Conservation (phyloP, 2,329 filamentous ascomycete genomes). For the Calonectria honghensis region DNA sequence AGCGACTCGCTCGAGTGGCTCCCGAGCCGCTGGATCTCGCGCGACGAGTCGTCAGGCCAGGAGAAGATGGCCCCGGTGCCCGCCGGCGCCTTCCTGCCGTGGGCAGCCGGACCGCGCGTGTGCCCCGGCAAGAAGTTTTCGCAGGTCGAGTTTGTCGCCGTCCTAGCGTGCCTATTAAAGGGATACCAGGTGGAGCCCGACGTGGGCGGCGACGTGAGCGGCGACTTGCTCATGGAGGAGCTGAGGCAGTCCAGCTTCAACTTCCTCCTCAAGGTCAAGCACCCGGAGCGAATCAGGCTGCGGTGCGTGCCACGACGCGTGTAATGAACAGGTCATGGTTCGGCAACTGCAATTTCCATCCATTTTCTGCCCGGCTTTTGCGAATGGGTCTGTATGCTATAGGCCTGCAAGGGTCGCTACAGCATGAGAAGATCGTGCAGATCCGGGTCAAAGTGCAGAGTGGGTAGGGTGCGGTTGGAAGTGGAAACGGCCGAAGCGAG, state of each 20-base stretch:
- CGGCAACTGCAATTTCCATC: not conserved
- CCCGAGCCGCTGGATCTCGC: conserved; percentile 48
- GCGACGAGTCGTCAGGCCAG: conserved; percentile 29
- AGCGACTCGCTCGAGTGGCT: conserved; percentile 46
- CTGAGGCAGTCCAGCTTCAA: conserved; percentile 51
- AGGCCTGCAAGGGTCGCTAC: not conserved
- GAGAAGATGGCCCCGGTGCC: conserved; percentile 40
- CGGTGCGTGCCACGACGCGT: conserved; percentile 45
- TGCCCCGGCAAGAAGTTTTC: conserved; percentile 53
- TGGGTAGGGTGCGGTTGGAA: not conserved
- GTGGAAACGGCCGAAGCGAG: not conserved
- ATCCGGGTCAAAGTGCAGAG: not conserved
- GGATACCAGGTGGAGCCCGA: conserved; percentile 47
- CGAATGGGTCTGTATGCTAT: not conserved
- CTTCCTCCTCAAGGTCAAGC: conserved; percentile 51
- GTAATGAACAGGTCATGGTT: not conserved
- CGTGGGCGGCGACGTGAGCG: conserved; percentile 33
- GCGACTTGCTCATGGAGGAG: conserved; percentile 47
- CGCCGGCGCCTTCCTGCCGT: conserved; percentile 44
- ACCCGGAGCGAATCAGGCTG: conserved; percentile 48
- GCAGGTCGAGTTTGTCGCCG: conserved; percentile 52
- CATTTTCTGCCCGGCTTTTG: not conserved
- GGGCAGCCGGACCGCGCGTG: conserved; percentile 45
- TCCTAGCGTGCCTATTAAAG: conserved; percentile 46
- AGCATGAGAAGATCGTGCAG: not conserved